phyloP scores from a whole-genome alignment of 768 basidiomycete genomes.

The Dioszegia crocea region DNA sequence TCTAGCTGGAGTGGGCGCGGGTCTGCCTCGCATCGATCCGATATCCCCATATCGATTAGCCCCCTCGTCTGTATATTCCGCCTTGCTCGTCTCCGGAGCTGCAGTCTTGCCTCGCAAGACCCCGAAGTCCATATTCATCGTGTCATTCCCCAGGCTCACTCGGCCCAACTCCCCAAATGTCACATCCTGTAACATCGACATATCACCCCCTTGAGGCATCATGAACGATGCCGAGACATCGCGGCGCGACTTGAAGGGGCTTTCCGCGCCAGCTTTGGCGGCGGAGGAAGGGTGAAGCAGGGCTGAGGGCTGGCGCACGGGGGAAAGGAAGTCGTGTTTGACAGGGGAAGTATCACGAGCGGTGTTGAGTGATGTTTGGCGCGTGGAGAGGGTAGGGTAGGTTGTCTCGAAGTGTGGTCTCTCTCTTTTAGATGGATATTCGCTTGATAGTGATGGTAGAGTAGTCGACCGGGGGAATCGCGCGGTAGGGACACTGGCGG shows the following conservation, averaged over 20 bases:
- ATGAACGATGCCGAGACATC: constrained; percentile 1
- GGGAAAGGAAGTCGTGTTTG: background rate
- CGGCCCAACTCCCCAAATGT: constrained; percentile 9
- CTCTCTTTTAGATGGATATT: background rate
- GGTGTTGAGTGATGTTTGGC: constrained; percentile 19
- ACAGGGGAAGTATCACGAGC: constrained; percentile 12
- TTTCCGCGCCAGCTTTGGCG: background rate
- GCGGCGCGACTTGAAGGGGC: background rate
- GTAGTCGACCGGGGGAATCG: background rate
- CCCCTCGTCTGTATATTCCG: too few species aligned
- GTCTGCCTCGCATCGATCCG: too few species aligned
- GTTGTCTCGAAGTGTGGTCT: background rate
- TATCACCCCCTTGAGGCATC: background rate
- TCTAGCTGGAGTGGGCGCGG: too few species aligned
- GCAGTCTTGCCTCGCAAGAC: too few species aligned
- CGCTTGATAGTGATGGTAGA: background rate
- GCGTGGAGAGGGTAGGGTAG: constrained; percentile 30
- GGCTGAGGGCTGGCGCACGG: background rate
- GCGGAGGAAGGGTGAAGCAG: constrained; percentile 2
- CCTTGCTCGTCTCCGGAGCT: too few species aligned
- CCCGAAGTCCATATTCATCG: background rate
- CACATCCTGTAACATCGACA: constrained; percentile 8
- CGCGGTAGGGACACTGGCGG: background rate
- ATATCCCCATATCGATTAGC: too few species aligned
- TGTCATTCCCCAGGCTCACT: constrained; percentile 11